Percentiles rank a stretch among this genome's conserved stretches.
Evolutionary conservation across 2,329 filamentous ascomycete species (phyloP).

Genomic region (Pseudocercospora macadamiae): DNA sequence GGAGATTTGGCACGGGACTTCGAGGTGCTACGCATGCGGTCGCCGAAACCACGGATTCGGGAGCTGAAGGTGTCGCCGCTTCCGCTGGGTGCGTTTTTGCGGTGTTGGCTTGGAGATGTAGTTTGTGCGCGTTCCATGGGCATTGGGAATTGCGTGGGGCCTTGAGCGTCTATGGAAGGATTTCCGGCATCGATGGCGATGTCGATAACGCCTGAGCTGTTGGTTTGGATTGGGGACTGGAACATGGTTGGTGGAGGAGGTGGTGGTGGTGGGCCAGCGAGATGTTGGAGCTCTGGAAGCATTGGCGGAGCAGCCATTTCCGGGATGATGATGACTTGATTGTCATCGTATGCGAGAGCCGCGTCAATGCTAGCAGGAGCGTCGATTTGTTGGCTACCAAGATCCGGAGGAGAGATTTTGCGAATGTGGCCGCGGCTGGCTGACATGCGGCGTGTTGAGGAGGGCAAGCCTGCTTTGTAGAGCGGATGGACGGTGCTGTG

Average conservation of each 20-base stretch:
- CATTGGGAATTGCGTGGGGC: too few relatives aligned
- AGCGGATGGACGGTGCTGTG: conserved; percentile 35
- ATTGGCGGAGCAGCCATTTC: conserved; percentile 31
- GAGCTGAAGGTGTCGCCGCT: conserved; percentile 59
- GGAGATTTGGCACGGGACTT: conserved; percentile 56
- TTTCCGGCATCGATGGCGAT: conserved; percentile 52
- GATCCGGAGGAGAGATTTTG: conserved; percentile 48
- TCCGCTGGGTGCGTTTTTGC: conserved; percentile 56
- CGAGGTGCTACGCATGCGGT: conserved; percentile 62
- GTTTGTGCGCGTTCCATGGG: too few relatives aligned
- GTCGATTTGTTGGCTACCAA: conserved; percentile 28
- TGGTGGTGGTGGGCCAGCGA: conserved; percentile 55
- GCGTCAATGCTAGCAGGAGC: conserved; percentile 54
- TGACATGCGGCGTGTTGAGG: conserved; percentile 42
- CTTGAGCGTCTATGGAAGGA: conserved; percentile 17
- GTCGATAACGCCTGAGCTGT: conserved; percentile 42
- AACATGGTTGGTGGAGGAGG: conserved; percentile 43
- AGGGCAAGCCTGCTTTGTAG: conserved; percentile 38
- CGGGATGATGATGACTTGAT: conserved; percentile 49
- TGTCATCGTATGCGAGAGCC: conserved; percentile 47
- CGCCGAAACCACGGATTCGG: conserved; percentile 58
- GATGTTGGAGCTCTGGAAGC: conserved; percentile 64
- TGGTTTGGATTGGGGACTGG: conserved; percentile 25
- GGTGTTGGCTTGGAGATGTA: conserved; percentile 35
- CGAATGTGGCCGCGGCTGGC: too few relatives aligned